A percentile compares a stretch with the other conserved stretches of the same genome.
phyloP scores from a whole-genome alignment of 2,329 filamentous ascomycete species.

The Paecilomyces dactylethromorphus region DNA sequence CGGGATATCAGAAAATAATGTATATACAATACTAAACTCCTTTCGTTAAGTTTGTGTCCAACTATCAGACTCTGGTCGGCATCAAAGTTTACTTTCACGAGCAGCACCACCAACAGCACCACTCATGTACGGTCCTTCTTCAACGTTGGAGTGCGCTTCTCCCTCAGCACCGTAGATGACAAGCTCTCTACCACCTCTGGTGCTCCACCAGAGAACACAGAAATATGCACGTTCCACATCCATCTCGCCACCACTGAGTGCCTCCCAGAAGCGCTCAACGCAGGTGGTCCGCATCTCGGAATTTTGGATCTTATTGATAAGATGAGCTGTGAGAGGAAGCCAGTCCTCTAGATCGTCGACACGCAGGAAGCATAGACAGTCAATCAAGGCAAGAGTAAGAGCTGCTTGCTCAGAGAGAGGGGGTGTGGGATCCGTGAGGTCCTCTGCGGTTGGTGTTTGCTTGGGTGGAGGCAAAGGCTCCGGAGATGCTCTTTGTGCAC shows the following conservation, averaged over 20 bases:
- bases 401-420: slow-evolving; percentile 66
- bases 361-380: slow-evolving; percentile 68
- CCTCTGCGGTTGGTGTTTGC: slow-evolving; percentile 25
- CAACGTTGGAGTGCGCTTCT: slow-evolving; percentile 1
- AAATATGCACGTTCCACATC: slow-evolving; percentile 75
- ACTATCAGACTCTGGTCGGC: neutral
- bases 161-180: slow-evolving; percentile 42
- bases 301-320: slow-evolving; percentile 60
- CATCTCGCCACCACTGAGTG: slow-evolving; percentile 75
- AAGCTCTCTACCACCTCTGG: slow-evolving; percentile 53
- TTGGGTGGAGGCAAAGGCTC: slow-evolving; percentile 39
- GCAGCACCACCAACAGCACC: slow-evolving; percentile 41
- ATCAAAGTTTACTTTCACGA: slow-evolving; percentile 45
- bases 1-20: neutral
- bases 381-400: slow-evolving; percentile 68
- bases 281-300: slow-evolving; percentile 56
- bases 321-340: slow-evolving; percentile 64
- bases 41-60: neutral
- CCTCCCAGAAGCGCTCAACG: slow-evolving; percentile 69
- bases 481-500: slow-evolving; percentile 51
- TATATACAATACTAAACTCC: neutral
- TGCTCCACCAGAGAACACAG: slow-evolving; percentile 82
- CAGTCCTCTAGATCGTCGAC: slow-evolving; percentile 69
- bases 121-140: slow-evolving; percentile 44
- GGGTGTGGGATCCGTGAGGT: slow-evolving; percentile 24